Conservation (phyloP, 768 basidiomycete genomes). For the Pleurotus cornucopiae region DNA sequence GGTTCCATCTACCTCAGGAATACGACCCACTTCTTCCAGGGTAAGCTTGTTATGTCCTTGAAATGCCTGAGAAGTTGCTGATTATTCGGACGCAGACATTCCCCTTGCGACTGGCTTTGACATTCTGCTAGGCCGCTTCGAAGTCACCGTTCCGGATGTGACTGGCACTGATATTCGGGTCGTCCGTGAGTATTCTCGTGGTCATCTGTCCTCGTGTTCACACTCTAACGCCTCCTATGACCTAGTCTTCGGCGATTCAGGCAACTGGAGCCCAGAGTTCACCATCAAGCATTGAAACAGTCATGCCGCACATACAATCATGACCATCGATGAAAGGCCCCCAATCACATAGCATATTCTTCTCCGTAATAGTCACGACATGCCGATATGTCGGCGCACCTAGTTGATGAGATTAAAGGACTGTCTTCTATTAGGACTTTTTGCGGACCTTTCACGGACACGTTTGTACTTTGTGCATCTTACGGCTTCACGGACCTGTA, state of each 20-base stretch:
- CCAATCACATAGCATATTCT: too few relatives aligned
- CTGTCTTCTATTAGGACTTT: not conserved
- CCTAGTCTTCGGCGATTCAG: conserved; percentile 49
- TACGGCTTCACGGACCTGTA: not conserved
- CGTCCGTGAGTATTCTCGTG: conserved; percentile 29
- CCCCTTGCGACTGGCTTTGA: conserved; percentile 30
- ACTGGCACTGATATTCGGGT: conserved; percentile 31
- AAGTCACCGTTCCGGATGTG: conserved; percentile 31
- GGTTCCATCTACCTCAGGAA: conserved; percentile 41
- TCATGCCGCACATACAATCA: not conserved
- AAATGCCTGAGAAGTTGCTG: not conserved
- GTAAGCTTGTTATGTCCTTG: conserved; percentile 5
- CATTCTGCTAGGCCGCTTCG: conserved; percentile 29
- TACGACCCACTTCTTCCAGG: conserved; percentile 18
- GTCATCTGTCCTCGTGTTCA: not conserved
- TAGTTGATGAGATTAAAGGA: not conserved
- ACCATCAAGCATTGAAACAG: conserved; percentile 13
- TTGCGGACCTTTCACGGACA: not conserved
- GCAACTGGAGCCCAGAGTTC: conserved; percentile 32
- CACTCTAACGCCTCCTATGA: not conserved
- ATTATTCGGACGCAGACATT: conserved; percentile 2
- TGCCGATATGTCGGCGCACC: too few relatives aligned
- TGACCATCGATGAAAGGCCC: not conserved
- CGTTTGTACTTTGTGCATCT: not conserved
- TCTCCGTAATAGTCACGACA: too few relatives aligned